These are phyloP conservation scores for Grosmannia clavigera DNA, from an alignment of 2,329 filamentous ascomycete genomes.

Conservation along the genomic window DNA sequence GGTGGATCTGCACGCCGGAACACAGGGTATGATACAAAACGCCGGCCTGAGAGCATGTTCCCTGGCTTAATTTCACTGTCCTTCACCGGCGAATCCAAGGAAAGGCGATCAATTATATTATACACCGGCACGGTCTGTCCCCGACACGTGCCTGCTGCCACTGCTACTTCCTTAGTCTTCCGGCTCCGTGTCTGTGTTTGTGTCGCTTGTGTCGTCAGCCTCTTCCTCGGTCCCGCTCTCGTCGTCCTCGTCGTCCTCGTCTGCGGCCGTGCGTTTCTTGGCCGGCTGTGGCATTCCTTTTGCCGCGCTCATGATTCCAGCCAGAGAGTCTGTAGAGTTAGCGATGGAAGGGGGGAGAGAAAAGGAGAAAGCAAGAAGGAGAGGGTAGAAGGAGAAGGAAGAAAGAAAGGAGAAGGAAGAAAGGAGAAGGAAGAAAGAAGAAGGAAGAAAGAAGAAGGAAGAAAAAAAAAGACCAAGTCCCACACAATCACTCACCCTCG, in stretches of 20 bases:
- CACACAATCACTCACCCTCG: slow-evolving; percentile 55
- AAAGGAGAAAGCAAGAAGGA: too few relatives aligned
- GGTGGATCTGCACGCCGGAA: background rate
- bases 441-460: background rate
- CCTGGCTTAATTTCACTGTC: background rate
- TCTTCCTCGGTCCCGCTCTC: slow-evolving; percentile 76
- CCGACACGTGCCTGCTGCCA: background rate
- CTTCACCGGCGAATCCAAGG: background rate
- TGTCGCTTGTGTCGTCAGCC: slow-evolving; percentile 52
- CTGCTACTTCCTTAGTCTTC: slow-evolving; percentile 28
- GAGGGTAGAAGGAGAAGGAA: background rate
- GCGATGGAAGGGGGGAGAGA: background rate
- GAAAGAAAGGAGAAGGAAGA: slow-evolving; percentile 10
- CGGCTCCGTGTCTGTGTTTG: slow-evolving; percentile 56
- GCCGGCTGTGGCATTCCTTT: slow-evolving; percentile 53
- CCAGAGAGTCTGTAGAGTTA: slow-evolving; percentile 58
- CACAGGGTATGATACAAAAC: background rate
- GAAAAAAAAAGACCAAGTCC: background rate
- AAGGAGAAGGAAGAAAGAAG: background rate
- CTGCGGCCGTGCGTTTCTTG: slow-evolving; percentile 31
- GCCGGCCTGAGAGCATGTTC: background rate
- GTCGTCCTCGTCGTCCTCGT: slow-evolving; percentile 55
- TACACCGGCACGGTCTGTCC: background rate
- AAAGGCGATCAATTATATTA: background rate
- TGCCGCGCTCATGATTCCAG: slow-evolving; percentile 79